phyloP scores from a whole-genome alignment of 805 yeast genomes.

The Nakazawaea laoshanensis region DNA sequence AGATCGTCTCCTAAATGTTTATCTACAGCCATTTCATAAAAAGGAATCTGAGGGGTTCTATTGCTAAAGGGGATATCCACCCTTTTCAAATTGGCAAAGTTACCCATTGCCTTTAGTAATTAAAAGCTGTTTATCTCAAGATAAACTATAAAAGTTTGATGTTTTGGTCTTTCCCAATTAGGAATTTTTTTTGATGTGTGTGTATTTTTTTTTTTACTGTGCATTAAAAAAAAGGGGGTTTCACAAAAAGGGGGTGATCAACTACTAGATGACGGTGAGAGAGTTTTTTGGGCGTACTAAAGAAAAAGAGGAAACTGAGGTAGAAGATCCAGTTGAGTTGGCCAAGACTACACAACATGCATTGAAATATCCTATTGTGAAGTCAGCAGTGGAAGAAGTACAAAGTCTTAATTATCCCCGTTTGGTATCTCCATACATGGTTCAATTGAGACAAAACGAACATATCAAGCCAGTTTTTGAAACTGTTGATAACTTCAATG shows the following conservation, averaged over 20 bases:
- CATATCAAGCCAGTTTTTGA: slow-evolving; percentile 36
- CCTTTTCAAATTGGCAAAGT: neutral
- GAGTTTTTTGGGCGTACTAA: neutral
- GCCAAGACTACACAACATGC: slow-evolving; percentile 15
- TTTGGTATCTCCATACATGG: slow-evolving; percentile 15
- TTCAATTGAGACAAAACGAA: slow-evolving; percentile 17
- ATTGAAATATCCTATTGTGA: slow-evolving; percentile 18
- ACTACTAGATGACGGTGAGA: neutral
- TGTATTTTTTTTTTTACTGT: too few relatives aligned
- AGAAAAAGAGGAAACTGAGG: neutral
- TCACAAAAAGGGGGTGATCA: too few relatives aligned
- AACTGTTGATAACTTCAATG: slow-evolving; percentile 45
- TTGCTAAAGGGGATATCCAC: slow-evolving; percentile 1
- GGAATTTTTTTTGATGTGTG: too few relatives aligned
- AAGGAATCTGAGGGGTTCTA: too few relatives aligned
- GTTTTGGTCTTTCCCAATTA: too few relatives aligned
- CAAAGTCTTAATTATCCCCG: slow-evolving; percentile 15
- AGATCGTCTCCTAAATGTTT: slow-evolving; percentile 6
- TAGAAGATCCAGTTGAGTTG: slow-evolving; percentile 1
- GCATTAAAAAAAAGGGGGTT: too few relatives aligned
- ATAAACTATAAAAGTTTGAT: too few relatives aligned
- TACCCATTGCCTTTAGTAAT: too few relatives aligned
- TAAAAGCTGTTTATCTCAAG: too few relatives aligned
- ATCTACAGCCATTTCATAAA: neutral
- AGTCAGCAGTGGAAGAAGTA: slow-evolving; percentile 14